Evolutionary conservation across 2,329 filamentous ascomycete genomes (phyloP), one percentile per base, ranked within the genome.

Genomic region (Verticillium albo-atrum): DNA sequence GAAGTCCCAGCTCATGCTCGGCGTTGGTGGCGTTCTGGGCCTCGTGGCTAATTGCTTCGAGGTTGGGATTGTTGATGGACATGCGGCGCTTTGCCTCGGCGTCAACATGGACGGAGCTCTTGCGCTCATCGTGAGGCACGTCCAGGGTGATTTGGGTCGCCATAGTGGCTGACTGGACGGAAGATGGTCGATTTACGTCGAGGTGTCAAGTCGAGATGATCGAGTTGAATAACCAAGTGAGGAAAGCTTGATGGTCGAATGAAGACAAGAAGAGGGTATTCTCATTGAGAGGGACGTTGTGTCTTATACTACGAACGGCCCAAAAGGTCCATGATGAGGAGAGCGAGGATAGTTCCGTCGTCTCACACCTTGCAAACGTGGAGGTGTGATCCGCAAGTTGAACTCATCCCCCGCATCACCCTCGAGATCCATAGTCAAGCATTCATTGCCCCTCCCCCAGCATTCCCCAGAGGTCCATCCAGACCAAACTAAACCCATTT

Each of bases 1-100:
- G 62, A 35, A 77, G 68, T 15, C 67, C 71, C 68, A 77, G 72
- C 35, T 59, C 65, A 51, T 74, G 73, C 65, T 77, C 75, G 55
- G 69, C 67, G n/a, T 72, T 69, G n/a, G 73, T 75, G 3, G 77
- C 77, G 12, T 71, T 71, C 26, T 73, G 71, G 37, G 74, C 71
- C 47, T 72, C 71, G 30, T 58, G 25, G 28, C 42, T 53, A 20
- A 58, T 12, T 25, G 47, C 54, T 23, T 54, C 57, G 47, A 55
- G 28, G 12, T 55, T 55, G 30, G 54, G 28, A 9, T 26, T 55
- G 17, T 26, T n/a, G 20, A 50, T 30, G 20, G 61, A 58, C 52
- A 42, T 50, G 25, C 54, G 59, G 20, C 28, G 59, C n/a, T 47
- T 32, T 34, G 50, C 3, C 26, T 59, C 59, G 56, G 56, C 34